Percentiles rank a stretch among this genome's conserved stretches.
phyloP scores from a whole-genome alignment of 257 asterid species.

The Petunia secreta region DNA sequence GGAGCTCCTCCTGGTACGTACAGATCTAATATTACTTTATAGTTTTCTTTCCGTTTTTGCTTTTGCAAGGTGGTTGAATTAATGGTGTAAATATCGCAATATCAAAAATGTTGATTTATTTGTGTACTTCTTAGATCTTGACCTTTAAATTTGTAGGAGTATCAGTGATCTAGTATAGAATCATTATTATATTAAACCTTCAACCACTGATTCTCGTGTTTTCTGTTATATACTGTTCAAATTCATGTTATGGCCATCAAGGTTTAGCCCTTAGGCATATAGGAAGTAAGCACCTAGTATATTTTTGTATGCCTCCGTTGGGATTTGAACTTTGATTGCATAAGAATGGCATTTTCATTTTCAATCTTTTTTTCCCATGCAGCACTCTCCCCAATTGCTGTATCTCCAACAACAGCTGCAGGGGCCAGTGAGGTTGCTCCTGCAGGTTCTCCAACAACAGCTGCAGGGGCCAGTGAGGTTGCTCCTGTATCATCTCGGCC shows the following conservation, averaged over 20 bases:
- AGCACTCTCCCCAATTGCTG: constrained; percentile 60
- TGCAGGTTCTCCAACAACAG: constrained; percentile 35
- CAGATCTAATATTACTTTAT: constrained; percentile 25
- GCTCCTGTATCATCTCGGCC: constrained; percentile 49
- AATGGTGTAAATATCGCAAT: too few relatives aligned
- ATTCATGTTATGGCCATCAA: too few relatives aligned
- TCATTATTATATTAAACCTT: too few relatives aligned
- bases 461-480: constrained; percentile 36
- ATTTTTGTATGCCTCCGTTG: too few relatives aligned
- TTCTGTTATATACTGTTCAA: too few relatives aligned
- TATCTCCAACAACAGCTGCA: constrained; percentile 49
- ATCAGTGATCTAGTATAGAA: too few relatives aligned
- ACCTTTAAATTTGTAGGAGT: too few relatives aligned
- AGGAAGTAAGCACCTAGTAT: too few relatives aligned
- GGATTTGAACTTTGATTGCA: not conserved
- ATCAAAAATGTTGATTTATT: not conserved
- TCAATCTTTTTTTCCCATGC: constrained; percentile 12
- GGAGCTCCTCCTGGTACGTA: constrained; percentile 69
- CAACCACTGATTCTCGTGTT: too few relatives aligned
- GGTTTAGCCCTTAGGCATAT: too few relatives aligned
- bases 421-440: not conserved
- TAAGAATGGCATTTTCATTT: not conserved
- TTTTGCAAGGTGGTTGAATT: too few relatives aligned
- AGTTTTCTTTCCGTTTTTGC: not conserved
- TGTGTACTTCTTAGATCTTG: too few relatives aligned